Percentiles rank a stretch among this genome's conserved stretches.
phyloP scores from a whole-genome alignment of 495 filamentous ascomycete genomes.

The Xylaria nigripes region DNA sequence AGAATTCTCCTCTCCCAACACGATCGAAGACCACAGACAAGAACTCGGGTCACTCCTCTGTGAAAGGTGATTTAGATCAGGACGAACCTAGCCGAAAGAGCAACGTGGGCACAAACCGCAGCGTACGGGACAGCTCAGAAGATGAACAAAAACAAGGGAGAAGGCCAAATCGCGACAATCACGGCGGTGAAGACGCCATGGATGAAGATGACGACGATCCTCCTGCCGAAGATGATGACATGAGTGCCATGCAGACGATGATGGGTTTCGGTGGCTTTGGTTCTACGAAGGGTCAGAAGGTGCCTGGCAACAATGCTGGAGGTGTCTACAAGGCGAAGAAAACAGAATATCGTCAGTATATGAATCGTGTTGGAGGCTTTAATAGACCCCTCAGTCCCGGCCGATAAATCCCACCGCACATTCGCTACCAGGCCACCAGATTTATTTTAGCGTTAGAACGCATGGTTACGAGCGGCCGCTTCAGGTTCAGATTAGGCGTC shows the following conservation, averaged over 20 bases:
- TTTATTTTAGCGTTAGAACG: not conserved
- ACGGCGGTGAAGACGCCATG: conserved; percentile 32
- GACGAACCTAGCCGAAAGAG: conserved; percentile 33
- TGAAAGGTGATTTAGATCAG: conserved; percentile 32
- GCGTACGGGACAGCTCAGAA: not conserved
- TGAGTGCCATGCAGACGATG: conserved; percentile 67
- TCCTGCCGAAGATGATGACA: conserved; percentile 52
- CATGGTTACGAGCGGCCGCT: not conserved
- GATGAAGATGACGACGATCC: conserved; percentile 46
- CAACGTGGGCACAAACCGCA: conserved; percentile 24
- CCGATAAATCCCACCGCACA: conserved; percentile 19
- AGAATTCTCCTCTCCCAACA: conserved; percentile 24
- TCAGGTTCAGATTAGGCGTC: not conserved
- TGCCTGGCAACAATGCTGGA: conserved; percentile 80
- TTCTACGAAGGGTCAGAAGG: conserved; percentile 83
- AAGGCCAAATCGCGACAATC: conserved; percentile 15
- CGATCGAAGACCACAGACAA: conserved; percentile 17
- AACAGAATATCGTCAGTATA: conserved; percentile 94
- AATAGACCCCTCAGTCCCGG: conserved; percentile 71
- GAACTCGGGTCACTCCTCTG: conserved; percentile 21
- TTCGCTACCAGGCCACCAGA: not conserved
- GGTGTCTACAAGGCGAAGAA: conserved; percentile 89
- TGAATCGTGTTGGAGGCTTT: conserved; percentile 96
- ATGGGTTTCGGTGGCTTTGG: conserved; percentile 87
- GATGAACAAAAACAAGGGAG: conserved; percentile 17